These are phyloP conservation scores for Alternaria burnsii DNA, from an alignment of 2,329 filamentous ascomycete species.

Conservation along the genomic window DNA sequence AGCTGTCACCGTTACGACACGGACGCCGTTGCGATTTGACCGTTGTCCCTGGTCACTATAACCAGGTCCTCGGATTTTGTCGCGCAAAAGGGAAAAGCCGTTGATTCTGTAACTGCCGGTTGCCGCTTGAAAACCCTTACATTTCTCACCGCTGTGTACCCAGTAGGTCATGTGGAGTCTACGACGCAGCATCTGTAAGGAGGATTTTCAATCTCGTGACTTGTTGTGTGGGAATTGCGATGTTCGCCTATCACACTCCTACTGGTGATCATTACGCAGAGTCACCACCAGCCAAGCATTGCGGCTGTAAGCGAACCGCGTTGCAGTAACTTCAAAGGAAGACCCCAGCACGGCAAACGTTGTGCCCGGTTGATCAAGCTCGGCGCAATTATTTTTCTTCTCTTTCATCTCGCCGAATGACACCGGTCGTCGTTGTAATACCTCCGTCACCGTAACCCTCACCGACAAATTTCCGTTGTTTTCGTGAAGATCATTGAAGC, in stretches of 20 bases:
- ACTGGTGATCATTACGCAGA: slow-evolving; percentile 5
- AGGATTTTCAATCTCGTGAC: slow-evolving; percentile 13
- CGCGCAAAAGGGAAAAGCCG: slow-evolving; percentile 11
- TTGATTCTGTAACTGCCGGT: slow-evolving; percentile 19
- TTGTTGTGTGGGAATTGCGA: slow-evolving; percentile 10
- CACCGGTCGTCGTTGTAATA: neutral
- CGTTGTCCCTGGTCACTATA: slow-evolving; percentile 14
- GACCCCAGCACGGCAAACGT: slow-evolving; percentile 7
- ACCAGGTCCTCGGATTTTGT: slow-evolving; percentile 22
- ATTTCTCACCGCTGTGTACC: slow-evolving; percentile 8
- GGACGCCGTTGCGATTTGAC: slow-evolving; percentile 15
- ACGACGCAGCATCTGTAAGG: neutral
- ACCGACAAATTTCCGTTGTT: slow-evolving; percentile 7
- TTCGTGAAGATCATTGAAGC: neutral
- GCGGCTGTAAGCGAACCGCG: slow-evolving; percentile 12
- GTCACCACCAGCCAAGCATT: slow-evolving; percentile 7
- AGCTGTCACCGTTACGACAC: slow-evolving; percentile 15
- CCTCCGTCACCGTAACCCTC: neutral
- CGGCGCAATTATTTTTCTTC: slow-evolving; percentile 9
- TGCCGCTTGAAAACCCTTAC: slow-evolving; percentile 3
- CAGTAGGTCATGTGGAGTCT: neutral
- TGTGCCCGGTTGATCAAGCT: slow-evolving; percentile 6
- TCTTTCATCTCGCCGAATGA: neutral
- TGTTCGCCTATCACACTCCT: slow-evolving; percentile 6
- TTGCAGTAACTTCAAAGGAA: slow-evolving; percentile 3